phyloP scores from a whole-genome alignment of 257 asterid genomes.

The Verbena officinalis region DNA sequence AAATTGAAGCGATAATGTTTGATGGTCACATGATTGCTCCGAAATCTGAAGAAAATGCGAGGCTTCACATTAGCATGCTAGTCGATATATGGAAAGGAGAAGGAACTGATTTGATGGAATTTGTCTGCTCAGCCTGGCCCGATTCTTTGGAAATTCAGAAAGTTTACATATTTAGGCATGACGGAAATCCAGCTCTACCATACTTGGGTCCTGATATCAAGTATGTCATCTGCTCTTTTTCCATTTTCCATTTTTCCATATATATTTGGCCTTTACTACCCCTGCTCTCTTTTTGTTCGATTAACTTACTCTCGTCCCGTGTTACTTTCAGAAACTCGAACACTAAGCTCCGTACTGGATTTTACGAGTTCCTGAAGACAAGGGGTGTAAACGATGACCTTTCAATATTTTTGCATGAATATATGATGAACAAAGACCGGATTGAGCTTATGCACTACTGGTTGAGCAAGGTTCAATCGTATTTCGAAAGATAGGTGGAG shows the following conservation, averaged over 20 bases:
- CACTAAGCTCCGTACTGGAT: constrained; percentile 41
- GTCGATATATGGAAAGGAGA: constrained; percentile 62
- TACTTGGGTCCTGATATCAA: constrained; percentile 67
- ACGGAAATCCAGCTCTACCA: constrained; percentile 37
- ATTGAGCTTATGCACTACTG: constrained; percentile 53
- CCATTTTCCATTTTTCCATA: neutral
- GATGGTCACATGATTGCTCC: constrained; percentile 43
- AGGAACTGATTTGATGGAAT: constrained; percentile 42
- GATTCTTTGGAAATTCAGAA: constrained; percentile 57
- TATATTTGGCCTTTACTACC: neutral
- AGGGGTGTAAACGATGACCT: constrained; percentile 55
- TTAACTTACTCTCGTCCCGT: constrained; percentile 21
- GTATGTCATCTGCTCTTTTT: constrained; percentile 32
- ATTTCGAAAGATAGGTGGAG: constrained; percentile 33
- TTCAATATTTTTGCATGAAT: constrained; percentile 54
- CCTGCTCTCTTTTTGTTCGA: no score
- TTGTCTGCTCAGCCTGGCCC: constrained; percentile 68
- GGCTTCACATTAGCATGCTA: constrained; percentile 52
- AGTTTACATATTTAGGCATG: constrained; percentile 44
- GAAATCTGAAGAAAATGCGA: constrained; percentile 35
- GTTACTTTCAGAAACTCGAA: constrained; percentile 44
- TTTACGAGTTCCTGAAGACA: constrained; percentile 48
- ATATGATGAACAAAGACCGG: constrained; percentile 62
- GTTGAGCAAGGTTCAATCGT: constrained; percentile 46
- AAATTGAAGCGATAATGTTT: constrained; percentile 65